These are phyloP conservation scores for Cadophora gregata DNA, from an alignment of 2,329 filamentous ascomycete species.

Conservation along the genomic window DNA sequence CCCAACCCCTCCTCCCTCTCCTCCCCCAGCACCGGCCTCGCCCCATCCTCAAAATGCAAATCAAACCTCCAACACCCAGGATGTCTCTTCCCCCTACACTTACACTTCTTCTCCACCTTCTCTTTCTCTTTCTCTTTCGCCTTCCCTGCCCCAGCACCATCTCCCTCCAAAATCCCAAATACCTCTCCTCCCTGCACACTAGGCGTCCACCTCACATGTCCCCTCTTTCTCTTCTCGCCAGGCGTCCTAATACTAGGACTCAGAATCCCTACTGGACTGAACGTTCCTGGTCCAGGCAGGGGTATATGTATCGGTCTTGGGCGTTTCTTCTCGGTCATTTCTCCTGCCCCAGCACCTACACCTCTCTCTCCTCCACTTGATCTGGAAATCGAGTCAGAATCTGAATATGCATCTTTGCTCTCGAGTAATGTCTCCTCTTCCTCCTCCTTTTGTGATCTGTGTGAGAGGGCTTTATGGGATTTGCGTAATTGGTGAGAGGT, in stretches of 20 bases:
- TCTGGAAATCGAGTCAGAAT: background rate
- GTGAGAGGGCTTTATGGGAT: background rate
- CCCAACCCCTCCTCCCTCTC: constrained; percentile 12
- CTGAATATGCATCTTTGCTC: background rate
- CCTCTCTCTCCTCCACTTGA: background rate
- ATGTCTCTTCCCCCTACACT: constrained; percentile 9
- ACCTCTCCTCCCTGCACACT: constrained; percentile 18
- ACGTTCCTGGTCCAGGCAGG: background rate
- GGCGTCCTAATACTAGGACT: background rate
- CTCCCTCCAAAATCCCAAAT: constrained; percentile 16
- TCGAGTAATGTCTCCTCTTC: constrained; percentile 11
- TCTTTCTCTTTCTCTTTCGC: constrained; percentile 1
- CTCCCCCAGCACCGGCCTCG: background rate
- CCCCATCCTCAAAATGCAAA: background rate
- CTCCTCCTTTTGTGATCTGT: background rate
- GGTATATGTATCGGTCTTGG: background rate
- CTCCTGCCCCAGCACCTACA: no score
- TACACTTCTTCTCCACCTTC: constrained; percentile 8
- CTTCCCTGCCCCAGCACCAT: background rate
- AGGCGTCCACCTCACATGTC: constrained; percentile 31
- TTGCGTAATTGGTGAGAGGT: background rate
- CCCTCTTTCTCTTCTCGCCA: constrained; percentile 22
- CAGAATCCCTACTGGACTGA: background rate
- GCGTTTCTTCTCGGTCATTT: constrained; percentile 1
- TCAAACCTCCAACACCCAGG: constrained; percentile 11